Evolutionary conservation across 2,329 filamentous ascomycete genomes (phyloP).

Genomic region (Ploettnerulaceae sp.): DNA sequence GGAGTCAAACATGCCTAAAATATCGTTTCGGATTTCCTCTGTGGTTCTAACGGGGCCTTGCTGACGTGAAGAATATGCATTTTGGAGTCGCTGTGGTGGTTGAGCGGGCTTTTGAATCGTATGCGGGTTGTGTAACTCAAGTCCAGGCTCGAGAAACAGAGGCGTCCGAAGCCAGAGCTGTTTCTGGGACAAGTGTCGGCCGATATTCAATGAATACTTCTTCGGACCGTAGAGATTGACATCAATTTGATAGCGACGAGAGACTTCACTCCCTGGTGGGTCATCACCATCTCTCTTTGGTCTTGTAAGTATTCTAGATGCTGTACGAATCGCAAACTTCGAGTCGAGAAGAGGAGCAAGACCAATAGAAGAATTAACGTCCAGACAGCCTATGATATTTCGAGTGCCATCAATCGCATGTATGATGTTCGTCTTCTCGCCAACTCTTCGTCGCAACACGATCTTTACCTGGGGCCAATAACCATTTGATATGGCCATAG

Average conservation of each 20-base stretch:
- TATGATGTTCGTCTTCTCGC: conserved; percentile 56
- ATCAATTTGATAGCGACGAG: conserved; percentile 57
- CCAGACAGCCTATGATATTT: conserved; percentile 70
- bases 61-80: conserved; percentile 34
- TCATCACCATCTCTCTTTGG: conserved; percentile 57
- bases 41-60: conserved; percentile 53
- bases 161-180: conserved; percentile 65
- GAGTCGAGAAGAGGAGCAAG: conserved; percentile 71
- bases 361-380: conserved; percentile 59
- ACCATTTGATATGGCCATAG: conserved; percentile 49
- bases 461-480: conserved; percentile 75
- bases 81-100: conserved; percentile 28
- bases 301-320: conserved; percentile 65
- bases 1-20: conserved; percentile 82
- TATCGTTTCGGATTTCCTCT: conserved; percentile 82
- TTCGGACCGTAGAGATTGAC: conserved; percentile 77
- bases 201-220: conserved; percentile 60
- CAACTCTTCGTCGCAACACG: conserved; percentile 54
- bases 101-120: conserved; percentile 26
- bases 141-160: conserved; percentile 60
- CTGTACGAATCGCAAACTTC: conserved; percentile 60
- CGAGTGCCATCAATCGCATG: conserved; percentile 68
- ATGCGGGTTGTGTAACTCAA: conserved; percentile 75
- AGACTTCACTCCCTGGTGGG: conserved; percentile 54
- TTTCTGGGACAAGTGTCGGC: conserved; percentile 59